Evolutionary conservation across 768 basidiomycete species (phyloP), one percentile per base, ranked within the genome.

Genomic region (Amanita jacksonii): DNA sequence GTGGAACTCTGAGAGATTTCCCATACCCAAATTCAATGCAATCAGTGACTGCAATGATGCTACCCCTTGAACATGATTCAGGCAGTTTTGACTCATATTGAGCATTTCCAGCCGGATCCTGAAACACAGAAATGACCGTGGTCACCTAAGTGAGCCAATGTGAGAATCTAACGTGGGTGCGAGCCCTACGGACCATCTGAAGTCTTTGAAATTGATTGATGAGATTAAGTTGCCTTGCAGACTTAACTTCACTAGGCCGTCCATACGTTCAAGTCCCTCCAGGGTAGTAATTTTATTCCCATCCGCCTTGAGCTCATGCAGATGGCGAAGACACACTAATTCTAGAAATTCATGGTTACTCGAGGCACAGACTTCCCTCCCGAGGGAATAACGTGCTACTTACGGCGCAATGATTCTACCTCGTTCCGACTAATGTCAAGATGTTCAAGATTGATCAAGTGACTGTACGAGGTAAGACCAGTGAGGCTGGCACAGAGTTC

Each of bases 351-450:
- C 19, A 45, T 41, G 40, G 30, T 38, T 42, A 37, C 49, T 28
- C 38, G 51, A 22, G 5, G 16, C 37, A 38, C 7, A 24, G 35
- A 12, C 27, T n/a, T 5, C 9, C 10, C 39, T 19, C 8, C 38
- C 25, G 20, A 37, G 48, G 40, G 37, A 46, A 44, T 52, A 30
- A 16, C 19, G 15, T 31, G 25, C 7, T 30, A 80, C 88, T 65
- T 62, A 94, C 89, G 89, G 38, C 71, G 74, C 45, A 98, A 68
- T 6, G 87, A 87, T 49, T 94, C 90, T 41, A 98, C 72, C 51
- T 87, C 76, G 61, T 98, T 98, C 55, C 77, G 62, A 60, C 89
- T 91, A 49, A 99, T 79, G 65, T 99, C 91, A 56, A 99, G 73
- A 54, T 75, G 77, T 63, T 92, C 89, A 32, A 99, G 72, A 58